Conservation (phyloP, 2,329 filamentous ascomycete genomes). For the Ramichloridium luteum region DNA sequence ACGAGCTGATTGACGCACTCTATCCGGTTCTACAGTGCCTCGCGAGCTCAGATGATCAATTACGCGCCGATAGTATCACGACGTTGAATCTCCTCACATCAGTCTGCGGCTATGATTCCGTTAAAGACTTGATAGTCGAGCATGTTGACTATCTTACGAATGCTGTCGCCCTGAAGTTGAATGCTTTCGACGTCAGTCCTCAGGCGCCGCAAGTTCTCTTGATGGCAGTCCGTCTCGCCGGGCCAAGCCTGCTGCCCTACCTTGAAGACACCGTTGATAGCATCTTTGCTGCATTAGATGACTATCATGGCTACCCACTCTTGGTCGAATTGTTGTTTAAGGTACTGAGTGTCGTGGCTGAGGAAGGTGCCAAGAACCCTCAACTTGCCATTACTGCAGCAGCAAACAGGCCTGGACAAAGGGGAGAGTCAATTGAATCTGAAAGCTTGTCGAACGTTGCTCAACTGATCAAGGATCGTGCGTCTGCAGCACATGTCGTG, state of each 20-base stretch:
- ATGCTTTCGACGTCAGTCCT: conserved; percentile 83
- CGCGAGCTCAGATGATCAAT: conserved; percentile 52
- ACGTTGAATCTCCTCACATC: conserved; percentile 69
- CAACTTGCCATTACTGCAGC: conserved; percentile 34
- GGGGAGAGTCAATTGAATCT: conserved; percentile 1
- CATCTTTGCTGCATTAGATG: conserved; percentile 85
- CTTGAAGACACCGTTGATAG: conserved; percentile 83
- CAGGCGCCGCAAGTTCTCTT: conserved; percentile 79
- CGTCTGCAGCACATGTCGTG: too few species aligned
- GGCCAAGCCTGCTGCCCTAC: conserved; percentile 69
- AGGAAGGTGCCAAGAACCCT: conserved; percentile 57
- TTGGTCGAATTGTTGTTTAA: conserved; percentile 78
- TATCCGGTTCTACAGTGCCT: conserved; percentile 87
- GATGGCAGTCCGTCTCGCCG: conserved; percentile 89
- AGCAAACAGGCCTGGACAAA: too few species aligned
- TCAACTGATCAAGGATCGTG: conserved; percentile 9
- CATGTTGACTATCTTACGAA: conserved; percentile 98
- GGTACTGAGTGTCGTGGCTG: conserved; percentile 70
- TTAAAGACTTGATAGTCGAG: conserved; percentile 68
- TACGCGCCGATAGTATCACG: conserved; percentile 72
- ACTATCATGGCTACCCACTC: conserved; percentile 81
- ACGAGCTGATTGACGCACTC: conserved; percentile 78
- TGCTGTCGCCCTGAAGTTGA: conserved; percentile 75
- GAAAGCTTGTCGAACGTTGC: conserved; percentile 24
- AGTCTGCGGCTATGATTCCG: conserved; percentile 60